phyloP scores from a whole-genome alignment of 192 early-diverging fungal genomes.

The Podila epicladia region DNA sequence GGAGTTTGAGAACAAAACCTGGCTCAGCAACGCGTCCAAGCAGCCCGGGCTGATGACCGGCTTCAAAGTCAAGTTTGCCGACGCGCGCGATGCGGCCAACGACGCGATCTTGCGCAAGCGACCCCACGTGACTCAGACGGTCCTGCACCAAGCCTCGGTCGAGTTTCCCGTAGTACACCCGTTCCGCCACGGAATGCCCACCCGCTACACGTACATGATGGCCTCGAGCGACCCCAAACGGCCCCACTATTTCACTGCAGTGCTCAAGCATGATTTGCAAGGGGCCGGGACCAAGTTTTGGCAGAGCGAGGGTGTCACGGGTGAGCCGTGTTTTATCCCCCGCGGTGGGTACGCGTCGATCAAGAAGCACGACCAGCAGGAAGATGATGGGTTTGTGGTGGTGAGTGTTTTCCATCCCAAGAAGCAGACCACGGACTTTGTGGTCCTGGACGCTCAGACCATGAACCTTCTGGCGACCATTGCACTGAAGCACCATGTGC shows the following conservation, averaged over 20 bases:
- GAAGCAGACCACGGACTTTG: slow-evolving; percentile 44
- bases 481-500: slow-evolving; percentile 45
- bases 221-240: slow-evolving; percentile 49
- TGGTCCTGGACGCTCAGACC: slow-evolving; percentile 34
- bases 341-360: slow-evolving; percentile 30
- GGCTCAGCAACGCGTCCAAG: slow-evolving; percentile 50
- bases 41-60: slow-evolving; percentile 29
- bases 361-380: slow-evolving; percentile 10
- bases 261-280: slow-evolving; percentile 42
- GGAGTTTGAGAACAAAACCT: slow-evolving; percentile 49
- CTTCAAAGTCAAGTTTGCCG: slow-evolving; percentile 34
- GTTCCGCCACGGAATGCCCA: slow-evolving; percentile 42
- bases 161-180: slow-evolving; percentile 46
- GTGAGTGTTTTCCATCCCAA: slow-evolving; percentile 45
- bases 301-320: slow-evolving; percentile 46
- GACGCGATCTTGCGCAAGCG: not conserved
- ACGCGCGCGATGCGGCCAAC: not conserved
- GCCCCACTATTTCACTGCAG: slow-evolving; percentile 46
- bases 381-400: slow-evolving; percentile 46
- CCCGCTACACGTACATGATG: slow-evolving; percentile 48
- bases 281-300: slow-evolving; percentile 36
- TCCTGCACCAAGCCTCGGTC: slow-evolving; percentile 39
- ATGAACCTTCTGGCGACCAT: slow-evolving; percentile 46
- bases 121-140: slow-evolving; percentile 16
- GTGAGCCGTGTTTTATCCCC: slow-evolving; percentile 48